A percentile compares a stretch with the other conserved stretches of the same genome.
phyloP scores from a whole-genome alignment of 2,329 filamentous ascomycete species.

The Sporothrix phasma region DNA sequence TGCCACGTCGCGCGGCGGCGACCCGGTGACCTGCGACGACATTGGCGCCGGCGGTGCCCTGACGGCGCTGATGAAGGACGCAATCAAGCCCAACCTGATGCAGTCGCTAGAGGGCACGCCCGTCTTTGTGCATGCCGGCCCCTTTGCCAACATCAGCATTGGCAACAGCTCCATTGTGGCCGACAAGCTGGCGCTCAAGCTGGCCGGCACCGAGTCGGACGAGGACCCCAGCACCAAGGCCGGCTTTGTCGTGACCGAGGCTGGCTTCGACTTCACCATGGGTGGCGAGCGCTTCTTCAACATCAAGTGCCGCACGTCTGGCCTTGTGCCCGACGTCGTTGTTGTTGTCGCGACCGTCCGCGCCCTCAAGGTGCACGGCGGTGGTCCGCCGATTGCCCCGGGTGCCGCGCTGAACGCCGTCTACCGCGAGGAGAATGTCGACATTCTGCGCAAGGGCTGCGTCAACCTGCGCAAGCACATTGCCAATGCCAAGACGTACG shows the following conservation, averaged over 20 bases:
- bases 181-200: constrained; percentile 90
- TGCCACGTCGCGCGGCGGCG: constrained; percentile 72
- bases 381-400: constrained; percentile 84
- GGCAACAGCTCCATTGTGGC: constrained; percentile 92
- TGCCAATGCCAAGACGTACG: constrained; percentile 76
- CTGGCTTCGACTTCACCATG: constrained; percentile 99
- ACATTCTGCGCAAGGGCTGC: constrained; percentile 80
- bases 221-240: constrained; percentile 75
- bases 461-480: constrained; percentile 96
- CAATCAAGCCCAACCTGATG: constrained; percentile 98
- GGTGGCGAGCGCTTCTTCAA: constrained; percentile 99
- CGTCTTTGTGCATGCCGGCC: constrained; percentile 93
- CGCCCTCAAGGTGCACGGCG: constrained; percentile 93
- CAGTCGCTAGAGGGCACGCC: constrained; percentile 95
- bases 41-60: constrained; percentile 86
- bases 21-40: constrained; percentile 92
- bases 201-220: constrained; percentile 85
- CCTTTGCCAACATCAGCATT: constrained; percentile 97
- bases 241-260: constrained; percentile 92
- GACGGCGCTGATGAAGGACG: constrained; percentile 92
- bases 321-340: constrained; percentile 83
- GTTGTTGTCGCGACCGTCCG: constrained; percentile 93
- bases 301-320: constrained; percentile 96
- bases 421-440: constrained; percentile 88
- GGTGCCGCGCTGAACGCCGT: constrained; percentile 77